Percentiles rank a stretch among this genome's conserved stretches.
These are phyloP conservation scores for Gamsiella multidivaricata DNA, from an alignment of 192 early-diverging fungal species.

Conservation along the genomic window DNA sequence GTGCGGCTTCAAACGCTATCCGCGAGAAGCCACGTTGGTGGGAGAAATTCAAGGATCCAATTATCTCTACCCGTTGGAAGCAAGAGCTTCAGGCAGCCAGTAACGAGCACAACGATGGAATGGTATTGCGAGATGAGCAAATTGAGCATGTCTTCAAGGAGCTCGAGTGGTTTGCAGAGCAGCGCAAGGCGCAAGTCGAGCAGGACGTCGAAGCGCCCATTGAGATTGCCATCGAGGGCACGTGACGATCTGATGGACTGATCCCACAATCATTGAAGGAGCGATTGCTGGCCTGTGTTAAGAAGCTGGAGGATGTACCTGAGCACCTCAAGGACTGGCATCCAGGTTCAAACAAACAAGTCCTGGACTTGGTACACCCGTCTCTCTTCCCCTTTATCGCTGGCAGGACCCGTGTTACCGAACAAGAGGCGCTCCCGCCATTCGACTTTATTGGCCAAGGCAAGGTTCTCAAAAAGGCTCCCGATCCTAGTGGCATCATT, in stretches of 20 bases:
- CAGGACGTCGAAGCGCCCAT: background rate
- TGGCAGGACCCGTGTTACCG: slow-evolving; percentile 5
- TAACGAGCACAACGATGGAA: background rate
- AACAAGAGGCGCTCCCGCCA: slow-evolving; percentile 6
- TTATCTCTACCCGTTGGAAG: slow-evolving; percentile 18
- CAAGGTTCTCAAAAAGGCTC: background rate
- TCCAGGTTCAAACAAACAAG: slow-evolving; percentile 58
- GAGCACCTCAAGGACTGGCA: slow-evolving; percentile 57
- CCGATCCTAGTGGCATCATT: too few relatives aligned
- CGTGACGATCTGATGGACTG: slow-evolving; percentile 36
- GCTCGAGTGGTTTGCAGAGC: slow-evolving; percentile 51
- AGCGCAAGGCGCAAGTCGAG: slow-evolving; percentile 49
- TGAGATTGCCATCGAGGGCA: slow-evolving; percentile 17
- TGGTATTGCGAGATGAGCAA: slow-evolving; percentile 46
- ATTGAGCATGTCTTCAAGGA: slow-evolving; percentile 59
- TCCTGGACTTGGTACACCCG: slow-evolving; percentile 65
- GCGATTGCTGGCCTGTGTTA: slow-evolving; percentile 22
- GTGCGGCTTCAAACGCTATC: slow-evolving; percentile 34
- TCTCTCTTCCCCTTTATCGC: slow-evolving; percentile 61
- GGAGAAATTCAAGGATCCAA: slow-evolving; percentile 39
- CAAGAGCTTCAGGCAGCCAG: slow-evolving; percentile 9
- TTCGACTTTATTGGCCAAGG: slow-evolving; percentile 3
- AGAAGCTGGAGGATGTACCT: slow-evolving; percentile 53
- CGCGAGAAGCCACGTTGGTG: slow-evolving; percentile 56
- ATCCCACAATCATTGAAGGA: slow-evolving; percentile 44